Base-by-base conservation (phyloP, 2,329 filamentous ascomycete species). In the Aspergillus quadrilineatus region DNA sequence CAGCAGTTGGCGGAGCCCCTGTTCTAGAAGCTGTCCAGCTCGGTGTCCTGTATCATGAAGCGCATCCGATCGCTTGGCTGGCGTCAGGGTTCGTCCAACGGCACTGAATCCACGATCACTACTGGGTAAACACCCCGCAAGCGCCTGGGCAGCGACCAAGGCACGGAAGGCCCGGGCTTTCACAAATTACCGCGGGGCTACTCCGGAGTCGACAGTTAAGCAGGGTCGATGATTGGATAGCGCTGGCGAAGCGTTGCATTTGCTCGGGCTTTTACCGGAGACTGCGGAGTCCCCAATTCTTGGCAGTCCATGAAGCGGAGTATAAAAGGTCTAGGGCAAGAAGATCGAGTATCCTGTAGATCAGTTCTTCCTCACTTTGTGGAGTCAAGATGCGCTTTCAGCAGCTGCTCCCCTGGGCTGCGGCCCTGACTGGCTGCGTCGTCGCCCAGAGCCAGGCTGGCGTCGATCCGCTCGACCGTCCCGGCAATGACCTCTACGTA, bases 401-500 rank as follows among this genome's bases (percentile, higher is more conserved):
- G 50, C 49, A 59, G 37, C 56, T 62, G 47, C 45, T 61, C 39
- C 50, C 56, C 7, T 51, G 45, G 29, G 59, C 56, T 9, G 51
- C 45, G 28, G 54, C 54, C 45, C 55, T 62, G 9, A 57, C 50
- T 39, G 53, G 51, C 49, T 37, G 30, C 3, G 60, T 46, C 50
- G 51, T 47, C 17, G 60, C 60, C 1, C 60, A 62, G 49, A 62
- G 60, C 8, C 56, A 61, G 32, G 56, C 55, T 26, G 60, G 60
- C 9, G 34, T 57, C 82, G 61, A 56, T 12, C 51, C 55, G 42
- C 59, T 63, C 46, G 61, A 58, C 51, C 50, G 8, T 37, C 55
- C 61, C 7, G 61, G 61, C 6, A 53, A 60, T 50, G 59, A 61
- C 15, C 57, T 85, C 65, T 71, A 75, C 43, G 74, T 80, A 49